Percentiles rank a stretch among this genome's conserved stretches.
Evolutionary conservation across 192 early-diverging fungal genomes (phyloP).

Genomic region (Coemansia asiatica): DNA sequence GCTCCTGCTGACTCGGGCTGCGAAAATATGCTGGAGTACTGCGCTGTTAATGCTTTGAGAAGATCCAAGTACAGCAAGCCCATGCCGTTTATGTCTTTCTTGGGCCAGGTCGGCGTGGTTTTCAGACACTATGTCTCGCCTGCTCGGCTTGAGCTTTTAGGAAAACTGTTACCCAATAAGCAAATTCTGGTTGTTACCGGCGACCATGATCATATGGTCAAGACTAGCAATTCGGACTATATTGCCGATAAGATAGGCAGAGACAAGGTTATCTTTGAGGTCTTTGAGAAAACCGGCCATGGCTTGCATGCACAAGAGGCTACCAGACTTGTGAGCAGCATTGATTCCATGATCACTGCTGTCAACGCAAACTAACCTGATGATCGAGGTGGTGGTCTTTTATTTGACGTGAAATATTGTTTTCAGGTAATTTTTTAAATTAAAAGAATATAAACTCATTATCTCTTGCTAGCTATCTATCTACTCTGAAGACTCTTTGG

Average conservation of each 20-base stretch:
- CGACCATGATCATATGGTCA: conserved; percentile 45
- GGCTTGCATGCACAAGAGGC: conserved; percentile 38
- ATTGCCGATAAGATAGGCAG: conserved; percentile 44
- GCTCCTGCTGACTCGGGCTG: conserved; percentile 33
- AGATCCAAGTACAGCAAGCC: conserved; percentile 40
- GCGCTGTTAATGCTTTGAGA: conserved; percentile 30
- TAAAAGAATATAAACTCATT: not conserved
- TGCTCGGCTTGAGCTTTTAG: conserved; percentile 24
- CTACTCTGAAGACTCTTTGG: conserved; percentile 13
- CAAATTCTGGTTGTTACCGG: conserved; percentile 48
- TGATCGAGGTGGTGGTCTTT: too few species aligned
- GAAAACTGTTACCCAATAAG: conserved; percentile 33
- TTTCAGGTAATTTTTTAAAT: not conserved
- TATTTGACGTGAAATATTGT: not conserved
- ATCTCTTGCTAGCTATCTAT: not conserved
- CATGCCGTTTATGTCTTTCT: conserved; percentile 34
- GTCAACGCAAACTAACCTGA: not conserved
- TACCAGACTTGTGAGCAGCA: conserved; percentile 17
- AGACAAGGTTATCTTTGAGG: conserved; percentile 35
- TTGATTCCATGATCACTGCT: conserved; percentile 38
- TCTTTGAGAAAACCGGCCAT: conserved; percentile 42
- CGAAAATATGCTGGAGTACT: conserved; percentile 41
- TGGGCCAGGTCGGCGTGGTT: conserved; percentile 44
- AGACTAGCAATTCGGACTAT: conserved; percentile 42
- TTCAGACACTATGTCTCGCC: conserved; percentile 51